A percentile compares a stretch with the other conserved stretches of the same genome.
Conservation (phyloP, 1,284 basidiomycete species). For the Wallemia hederae region DNA sequence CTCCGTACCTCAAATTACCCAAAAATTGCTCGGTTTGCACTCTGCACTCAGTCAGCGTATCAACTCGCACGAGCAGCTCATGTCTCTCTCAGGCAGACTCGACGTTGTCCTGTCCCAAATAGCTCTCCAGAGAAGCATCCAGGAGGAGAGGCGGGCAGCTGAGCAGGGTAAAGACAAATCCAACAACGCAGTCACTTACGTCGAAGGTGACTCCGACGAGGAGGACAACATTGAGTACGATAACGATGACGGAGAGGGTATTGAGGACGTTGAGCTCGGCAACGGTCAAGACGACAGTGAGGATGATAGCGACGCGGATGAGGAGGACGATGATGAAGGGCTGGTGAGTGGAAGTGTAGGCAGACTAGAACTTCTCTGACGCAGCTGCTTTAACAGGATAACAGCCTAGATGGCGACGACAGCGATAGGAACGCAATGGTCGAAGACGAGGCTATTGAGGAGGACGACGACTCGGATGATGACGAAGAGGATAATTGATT, state of each 20-base stretch:
- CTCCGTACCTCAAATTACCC: conserved; percentile 32
- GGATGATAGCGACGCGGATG: conserved; percentile 35
- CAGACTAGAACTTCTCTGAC: not conserved
- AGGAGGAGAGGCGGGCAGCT: conserved; percentile 6
- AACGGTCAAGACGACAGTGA: conserved; percentile 6
- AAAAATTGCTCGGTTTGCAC: conserved; percentile 23
- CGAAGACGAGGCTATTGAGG: not conserved
- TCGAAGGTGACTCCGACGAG: conserved; percentile 18
- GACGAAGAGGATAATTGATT: not conserved
- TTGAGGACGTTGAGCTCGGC: conserved; percentile 15
- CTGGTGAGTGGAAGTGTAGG: not conserved
- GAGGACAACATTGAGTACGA: conserved; percentile 5
- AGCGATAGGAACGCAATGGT: not conserved
- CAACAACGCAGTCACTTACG: conserved; percentile 25
- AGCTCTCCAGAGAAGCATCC: conserved; percentile 15
- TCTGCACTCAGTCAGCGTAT: conserved; percentile 51
- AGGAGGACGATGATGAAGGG: conserved; percentile 28
- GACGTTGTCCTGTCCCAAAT: conserved; percentile 86
- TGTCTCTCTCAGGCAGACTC: conserved; percentile 60
- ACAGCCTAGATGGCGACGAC: not conserved
- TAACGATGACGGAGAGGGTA: conserved; percentile 8
- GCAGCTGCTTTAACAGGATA: not conserved
- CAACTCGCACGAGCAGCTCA: conserved; percentile 50
- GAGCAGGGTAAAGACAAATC: conserved; percentile 13
- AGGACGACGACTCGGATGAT: not conserved